phyloP scores from a whole-genome alignment of 2,329 filamentous ascomycete genomes.

The Ascochyta rabiei region DNA sequence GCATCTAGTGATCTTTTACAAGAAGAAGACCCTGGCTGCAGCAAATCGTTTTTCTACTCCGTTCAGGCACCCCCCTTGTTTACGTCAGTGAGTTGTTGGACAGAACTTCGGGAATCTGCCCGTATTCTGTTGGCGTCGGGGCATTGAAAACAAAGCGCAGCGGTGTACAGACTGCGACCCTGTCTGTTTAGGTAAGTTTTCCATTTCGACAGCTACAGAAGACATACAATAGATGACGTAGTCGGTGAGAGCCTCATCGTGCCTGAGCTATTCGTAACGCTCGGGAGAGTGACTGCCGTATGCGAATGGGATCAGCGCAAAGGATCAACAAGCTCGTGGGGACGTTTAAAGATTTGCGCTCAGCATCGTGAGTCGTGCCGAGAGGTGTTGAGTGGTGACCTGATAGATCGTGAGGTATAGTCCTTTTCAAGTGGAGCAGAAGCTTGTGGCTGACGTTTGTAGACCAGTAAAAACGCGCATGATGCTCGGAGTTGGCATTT shows the following conservation, averaged over 20 bases:
- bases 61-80: too few relatives aligned
- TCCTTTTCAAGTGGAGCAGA: background rate
- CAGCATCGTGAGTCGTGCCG: constrained; percentile 12
- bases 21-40: too few relatives aligned
- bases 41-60: too few relatives aligned
- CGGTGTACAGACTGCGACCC: background rate
- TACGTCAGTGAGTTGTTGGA: too few relatives aligned
- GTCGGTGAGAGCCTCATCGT: constrained; percentile 30
- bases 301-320: constrained; percentile 4
- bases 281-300: constrained; percentile 6
- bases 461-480: background rate
- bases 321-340: constrained; percentile 15
- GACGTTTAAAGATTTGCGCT: background rate
- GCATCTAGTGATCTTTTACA: too few relatives aligned
- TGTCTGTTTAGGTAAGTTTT: constrained; percentile 9
- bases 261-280: constrained; percentile 3
- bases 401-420: constrained; percentile 2
- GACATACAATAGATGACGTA: constrained; percentile 19
- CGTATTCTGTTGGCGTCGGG: background rate
- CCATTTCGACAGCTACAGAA: background rate
- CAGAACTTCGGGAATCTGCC: too few relatives aligned
- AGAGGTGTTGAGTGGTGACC: background rate
- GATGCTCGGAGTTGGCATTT: background rate
- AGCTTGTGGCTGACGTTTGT: background rate
- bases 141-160: background rate